These are phyloP conservation scores for Penicillium thymicola DNA, from an alignment of 2,329 filamentous ascomycete species.

Conservation along the genomic window DNA sequence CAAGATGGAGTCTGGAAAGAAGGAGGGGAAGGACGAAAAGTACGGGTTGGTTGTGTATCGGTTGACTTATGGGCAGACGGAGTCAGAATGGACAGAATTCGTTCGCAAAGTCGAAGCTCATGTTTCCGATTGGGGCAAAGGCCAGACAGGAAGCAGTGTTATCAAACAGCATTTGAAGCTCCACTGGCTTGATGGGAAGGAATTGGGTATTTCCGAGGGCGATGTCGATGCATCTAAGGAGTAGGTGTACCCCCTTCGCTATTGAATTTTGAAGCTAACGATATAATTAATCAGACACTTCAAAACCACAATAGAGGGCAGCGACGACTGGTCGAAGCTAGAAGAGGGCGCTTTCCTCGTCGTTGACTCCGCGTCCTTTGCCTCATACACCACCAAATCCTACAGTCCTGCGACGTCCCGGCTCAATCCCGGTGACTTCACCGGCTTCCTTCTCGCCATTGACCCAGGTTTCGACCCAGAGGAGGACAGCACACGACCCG, in stretches of 20 bases:
- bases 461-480: constrained; percentile 21
- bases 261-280: neutral
- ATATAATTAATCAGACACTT: constrained; percentile 10
- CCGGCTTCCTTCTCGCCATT: constrained; percentile 23
- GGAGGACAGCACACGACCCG: constrained; percentile 7
- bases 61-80: constrained; percentile 19
- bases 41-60: constrained; percentile 25
- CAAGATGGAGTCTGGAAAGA: neutral
- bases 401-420: constrained; percentile 6
- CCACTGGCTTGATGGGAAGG: constrained; percentile 26
- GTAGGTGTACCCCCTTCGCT: neutral
- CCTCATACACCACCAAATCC: constrained; percentile 14
- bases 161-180: constrained; percentile 24
- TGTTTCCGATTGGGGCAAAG: constrained; percentile 24
- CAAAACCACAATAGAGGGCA: neutral
- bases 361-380: constrained; percentile 15
- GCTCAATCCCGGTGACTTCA: constrained; percentile 18
- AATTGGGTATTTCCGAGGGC: constrained; percentile 16
- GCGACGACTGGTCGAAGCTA: neutral
- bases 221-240: constrained; percentile 14
- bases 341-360: constrained; percentile 12
- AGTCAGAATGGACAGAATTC: constrained; percentile 23
- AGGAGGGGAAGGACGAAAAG: neutral
- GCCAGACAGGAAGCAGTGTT: constrained; percentile 15
- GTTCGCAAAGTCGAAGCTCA: constrained; percentile 21